Base-by-base conservation (phyloP, 2,329 filamentous ascomycete species). In the Diaporthe capsici region DNA sequence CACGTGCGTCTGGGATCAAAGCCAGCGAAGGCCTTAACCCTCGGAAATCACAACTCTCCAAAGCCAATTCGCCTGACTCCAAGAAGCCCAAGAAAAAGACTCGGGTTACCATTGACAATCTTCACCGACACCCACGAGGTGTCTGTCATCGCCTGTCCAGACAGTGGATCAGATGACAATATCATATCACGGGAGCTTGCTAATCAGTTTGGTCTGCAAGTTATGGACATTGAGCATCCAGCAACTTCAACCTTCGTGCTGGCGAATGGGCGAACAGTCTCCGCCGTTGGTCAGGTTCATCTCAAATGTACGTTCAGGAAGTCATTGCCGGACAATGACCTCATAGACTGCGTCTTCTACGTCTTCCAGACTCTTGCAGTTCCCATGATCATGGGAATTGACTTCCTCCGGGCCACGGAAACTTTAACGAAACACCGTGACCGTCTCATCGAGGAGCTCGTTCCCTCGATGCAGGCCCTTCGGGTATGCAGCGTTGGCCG, bases 321-420 rank as follows among this genome's bases (percentile, higher is more conserved):
- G 15, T 13, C 8, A 28, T 2, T 4, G 0, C 2, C 25, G 25
- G 51, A 0, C 4, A 28, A 12, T 28, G 0, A 13, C 12, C 2
- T 6, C 4, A 28, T 55, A 1, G 25, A 55, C 3, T 55, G 51
- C 51, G 51, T 28, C 1, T 55, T 55, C 12, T 55, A 55, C 25
- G 25, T 55, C 10, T 31, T 55, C 6, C 51, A 55, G 51, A 55
- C 12, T 0, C 51, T 55, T 0, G 51, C 51, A 28, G 51, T 55
- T 17, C 51, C 51, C 13, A 55, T 55, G 51, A 55, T 55, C 1
- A 28, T 55, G 51, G 51, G 51, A 8, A 5, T 15, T 13, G n/a
- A 55, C 3, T 55, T 55, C 5, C 4, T 55, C 0, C n/a, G 31
- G 1, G 12, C n/a, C 12, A 55, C 51, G 8, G 51, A 31, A 5